Evolutionary conservation across 306 rosid genomes (phyloP).

Genomic region (Abrus precatorius): DNA sequence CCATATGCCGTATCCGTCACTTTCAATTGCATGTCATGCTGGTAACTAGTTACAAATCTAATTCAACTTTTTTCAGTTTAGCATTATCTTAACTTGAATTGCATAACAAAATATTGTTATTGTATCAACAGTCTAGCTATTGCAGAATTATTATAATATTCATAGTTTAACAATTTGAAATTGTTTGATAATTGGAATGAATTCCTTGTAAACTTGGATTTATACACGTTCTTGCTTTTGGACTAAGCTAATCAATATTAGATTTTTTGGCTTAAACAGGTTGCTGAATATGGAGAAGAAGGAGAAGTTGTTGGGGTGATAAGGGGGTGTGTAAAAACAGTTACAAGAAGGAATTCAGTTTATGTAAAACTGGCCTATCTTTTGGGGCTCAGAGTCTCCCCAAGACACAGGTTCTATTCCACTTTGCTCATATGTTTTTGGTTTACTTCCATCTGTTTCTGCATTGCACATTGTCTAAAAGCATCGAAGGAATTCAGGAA

Average conservation of each 20-base stretch:
- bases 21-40: slow-evolving; percentile 84
- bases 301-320: slow-evolving; percentile 80
- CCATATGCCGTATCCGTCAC: slow-evolving; percentile 82
- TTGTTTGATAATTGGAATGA: not conserved
- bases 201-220: slow-evolving; percentile 8
- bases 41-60: slow-evolving; percentile 55
- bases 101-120: not conserved
- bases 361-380: slow-evolving; percentile 79
- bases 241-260: slow-evolving; percentile 32
- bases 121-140: not conserved
- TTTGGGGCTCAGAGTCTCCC: slow-evolving; percentile 93
- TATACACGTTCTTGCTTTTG: slow-evolving; percentile 18
- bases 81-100: slow-evolving; percentile 9
- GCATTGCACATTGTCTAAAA: slow-evolving; percentile 43
- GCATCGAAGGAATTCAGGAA: slow-evolving; percentile 34
- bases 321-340: slow-evolving; percentile 91
- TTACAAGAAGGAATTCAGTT: slow-evolving; percentile 65
- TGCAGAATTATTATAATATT: not conserved
- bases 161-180: slow-evolving; percentile 1
- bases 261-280: slow-evolving; percentile 53
- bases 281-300: slow-evolving; percentile 84
- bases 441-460: slow-evolving; percentile 45
- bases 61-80: not conserved
- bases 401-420: slow-evolving; percentile 73
- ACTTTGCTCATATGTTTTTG: slow-evolving; percentile 34